phyloP scores from a whole-genome alignment of 768 basidiomycete species.

The Suillus tomentosus region DNA sequence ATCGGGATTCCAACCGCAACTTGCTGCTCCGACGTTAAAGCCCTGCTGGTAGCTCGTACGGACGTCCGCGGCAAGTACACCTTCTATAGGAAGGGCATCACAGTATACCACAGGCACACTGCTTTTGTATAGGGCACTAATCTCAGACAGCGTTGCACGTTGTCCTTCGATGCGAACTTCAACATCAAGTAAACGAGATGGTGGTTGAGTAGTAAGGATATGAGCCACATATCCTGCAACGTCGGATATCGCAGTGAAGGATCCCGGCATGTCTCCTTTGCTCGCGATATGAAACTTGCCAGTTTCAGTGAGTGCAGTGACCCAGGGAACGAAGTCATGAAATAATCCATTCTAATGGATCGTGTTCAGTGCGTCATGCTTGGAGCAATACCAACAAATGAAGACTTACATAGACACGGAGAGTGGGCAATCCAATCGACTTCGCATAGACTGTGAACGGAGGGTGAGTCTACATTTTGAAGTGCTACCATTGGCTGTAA shows the following conservation, averaged over 20 bases:
- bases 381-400: slow-evolving; percentile 18
- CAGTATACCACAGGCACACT: slow-evolving; percentile 13
- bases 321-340: slow-evolving; percentile 18
- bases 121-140: slow-evolving; percentile 16
- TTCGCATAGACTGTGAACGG: slow-evolving; percentile 21
- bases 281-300: slow-evolving; percentile 26
- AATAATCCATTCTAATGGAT: slow-evolving; percentile 26
- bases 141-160: slow-evolving; percentile 16
- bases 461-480: neutral
- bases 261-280: slow-evolving; percentile 26
- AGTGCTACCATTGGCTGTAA: too few species aligned
- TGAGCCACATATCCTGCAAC: slow-evolving; percentile 32
- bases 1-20: slow-evolving; percentile 24
- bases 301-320: slow-evolving; percentile 17
- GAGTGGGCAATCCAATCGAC: slow-evolving; percentile 22
- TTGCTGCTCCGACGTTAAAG: slow-evolving; percentile 19
- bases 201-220: slow-evolving; percentile 22
- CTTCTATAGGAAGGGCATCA: slow-evolving; percentile 19
- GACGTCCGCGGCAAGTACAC: slow-evolving; percentile 3
- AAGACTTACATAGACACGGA: slow-evolving; percentile 11
- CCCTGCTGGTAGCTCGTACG: slow-evolving; percentile 21
- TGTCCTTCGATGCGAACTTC: slow-evolving; percentile 28
- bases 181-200: slow-evolving; percentile 17
- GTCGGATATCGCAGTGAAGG: slow-evolving; percentile 27
- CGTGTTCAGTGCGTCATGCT: neutral